phyloP scores from a whole-genome alignment of 352 stramenopile species.

The Phytophthora cajani region DNA sequence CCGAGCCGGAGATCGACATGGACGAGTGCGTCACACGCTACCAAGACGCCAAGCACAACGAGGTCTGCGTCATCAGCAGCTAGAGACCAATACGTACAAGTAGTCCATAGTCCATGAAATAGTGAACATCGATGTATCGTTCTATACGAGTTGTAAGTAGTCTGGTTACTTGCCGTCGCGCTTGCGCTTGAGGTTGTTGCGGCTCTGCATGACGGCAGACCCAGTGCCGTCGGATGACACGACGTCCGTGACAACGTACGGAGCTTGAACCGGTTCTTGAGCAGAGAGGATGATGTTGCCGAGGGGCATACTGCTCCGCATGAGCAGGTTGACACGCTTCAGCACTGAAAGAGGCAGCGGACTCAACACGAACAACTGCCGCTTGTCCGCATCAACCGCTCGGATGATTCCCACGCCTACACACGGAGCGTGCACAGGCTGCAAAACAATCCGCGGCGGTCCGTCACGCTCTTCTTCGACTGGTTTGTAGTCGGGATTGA shows the following conservation, averaged over 20 bases:
- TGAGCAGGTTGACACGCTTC: constrained; percentile 73
- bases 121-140: constrained; percentile 27
- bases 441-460: constrained; percentile 62
- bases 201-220: constrained; percentile 81
- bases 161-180: constrained; percentile 55
- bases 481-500: constrained; percentile 54
- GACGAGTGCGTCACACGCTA: constrained; percentile 56
- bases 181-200: constrained; percentile 90
- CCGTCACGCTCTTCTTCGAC: constrained; percentile 22
- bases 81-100: constrained; percentile 16
- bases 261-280: constrained; percentile 47
- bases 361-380: constrained; percentile 71
- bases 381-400: constrained; percentile 56
- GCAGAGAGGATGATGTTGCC: constrained; percentile 62
- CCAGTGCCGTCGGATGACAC: constrained; percentile 77
- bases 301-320: constrained; percentile 72
- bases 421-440: constrained; percentile 64
- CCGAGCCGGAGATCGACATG: constrained; percentile 28
- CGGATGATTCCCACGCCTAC: constrained; percentile 75
- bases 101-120: constrained; percentile 16
- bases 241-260: constrained; percentile 77
- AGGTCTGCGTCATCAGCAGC: constrained; percentile 62
- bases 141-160: constrained; percentile 18
- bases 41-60: constrained; percentile 48
- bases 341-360: constrained; percentile 63